Evolutionary conservation across 2,329 filamentous ascomycete species (phyloP), one percentile per base, ranked within the genome.

Genomic region (Tolypocladium capitatum): DNA sequence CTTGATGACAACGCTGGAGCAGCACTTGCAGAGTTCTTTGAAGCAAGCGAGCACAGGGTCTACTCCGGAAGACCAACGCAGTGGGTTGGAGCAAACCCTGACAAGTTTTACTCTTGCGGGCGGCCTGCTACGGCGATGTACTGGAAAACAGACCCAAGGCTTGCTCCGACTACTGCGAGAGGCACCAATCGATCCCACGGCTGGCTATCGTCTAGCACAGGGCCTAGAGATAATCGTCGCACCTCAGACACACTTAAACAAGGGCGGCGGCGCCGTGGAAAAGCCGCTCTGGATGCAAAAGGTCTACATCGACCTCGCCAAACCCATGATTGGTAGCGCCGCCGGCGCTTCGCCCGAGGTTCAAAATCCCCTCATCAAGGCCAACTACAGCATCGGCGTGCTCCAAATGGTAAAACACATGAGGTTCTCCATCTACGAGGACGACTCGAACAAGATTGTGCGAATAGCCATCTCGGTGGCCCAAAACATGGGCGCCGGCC

Each of bases 401-500:
- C 63, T 81, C 5, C 62, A 71, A 0, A 65, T 75, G 43, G 61
- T 77, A 8, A 70, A 67, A 50, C 68, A 76, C 55, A 68, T 78
- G 49, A 62, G 61, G 18, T 76, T 72, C 46, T 57, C 66, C 2
- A 68, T 77, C 18, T 80, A 76, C 57, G 68, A 76, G 40, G 68
- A 71, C 16, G 75, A 80, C 44, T 61, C 68, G 1, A 65, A 65
- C 4, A 58, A 62, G 31, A 64, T 80, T 6, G 60, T 76, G 3
- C 69, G 72, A 9, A 63, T 78, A 16, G 66, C 72, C 6, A 70
- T 80, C 31, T 67, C 68, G 0, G 66, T 69, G 0, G 61, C 76
- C 6, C 66, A 67, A 47, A 71, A 63, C 18, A 61, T 69, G 9
- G 62, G 65, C 4, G 51, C 62, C 13, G 67, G 67, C 5, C 58